Base-by-base conservation (phyloP, 1,284 basidiomycete species). In the Tilletia indica region DNA sequence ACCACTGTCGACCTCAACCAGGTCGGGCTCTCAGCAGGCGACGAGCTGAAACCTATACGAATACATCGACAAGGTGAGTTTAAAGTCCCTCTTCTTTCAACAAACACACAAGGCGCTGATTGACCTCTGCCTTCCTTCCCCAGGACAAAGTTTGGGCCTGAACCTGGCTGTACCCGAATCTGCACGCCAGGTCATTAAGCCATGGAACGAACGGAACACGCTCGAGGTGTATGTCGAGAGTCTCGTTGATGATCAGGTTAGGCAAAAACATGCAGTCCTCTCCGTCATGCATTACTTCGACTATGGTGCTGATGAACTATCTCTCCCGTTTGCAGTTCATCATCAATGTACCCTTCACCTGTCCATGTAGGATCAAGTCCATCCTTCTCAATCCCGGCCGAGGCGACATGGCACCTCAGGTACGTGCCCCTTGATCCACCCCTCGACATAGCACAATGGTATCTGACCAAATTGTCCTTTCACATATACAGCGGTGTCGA, bases 331-430 rank as follows among this genome's bases (percentile, higher is more conserved):
- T 45, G 25, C 36, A 70, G 74, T 67, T 83, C 66, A 80, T 81
- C 69, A 76, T 83, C 73, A 82, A 76, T 34, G 74, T 83, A 3
- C 82, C 82, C 12, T 83, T 83, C 69, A 79, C 78, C 16, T 76
- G 74, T 39, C 80, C 79, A 0, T 81, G 82, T n/a, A 70, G 79
- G 5, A 70, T 83, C 51, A 81, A 81, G 39, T 78, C 76, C 2
- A 81, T 83, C 56, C 72, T 83, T 21, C 71, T 83, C 45, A 78
- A 82, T 67, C 73, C 78, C 0, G 80, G 81, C 31, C 76, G 74
- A 1, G 80, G 82, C 38, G 82, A 83, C 42, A 77, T 82, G 69
- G 78, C 80, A 11, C 80, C 79, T 3, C 74, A 76, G 49, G 75
- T 74, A 70, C 48, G 73, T 70, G 8, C 3, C 49, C 14, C 48